Conservation (phyloP, 1,284 basidiomycete genomes). For the Anthracocystis setariae region DNA sequence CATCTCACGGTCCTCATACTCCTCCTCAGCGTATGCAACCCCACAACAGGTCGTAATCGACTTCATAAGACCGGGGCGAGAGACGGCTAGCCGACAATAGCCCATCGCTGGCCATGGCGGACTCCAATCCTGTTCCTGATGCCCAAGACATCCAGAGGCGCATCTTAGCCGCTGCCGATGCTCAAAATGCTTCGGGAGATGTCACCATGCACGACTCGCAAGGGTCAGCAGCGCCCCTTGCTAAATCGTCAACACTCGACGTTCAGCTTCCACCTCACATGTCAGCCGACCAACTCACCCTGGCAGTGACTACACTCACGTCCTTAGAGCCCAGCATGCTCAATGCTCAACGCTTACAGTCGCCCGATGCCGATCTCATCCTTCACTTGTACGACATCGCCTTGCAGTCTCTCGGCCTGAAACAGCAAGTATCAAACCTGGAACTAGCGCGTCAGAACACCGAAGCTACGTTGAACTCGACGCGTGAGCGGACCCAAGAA, state of each 20-base stretch:
- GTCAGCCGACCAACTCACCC: conserved; percentile 22
- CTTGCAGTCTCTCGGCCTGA: conserved; percentile 20
- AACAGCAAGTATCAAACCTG: conserved; percentile 12
- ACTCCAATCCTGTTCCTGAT: conserved; percentile 35
- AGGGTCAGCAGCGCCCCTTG: neutral
- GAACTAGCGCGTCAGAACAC: conserved; percentile 15
- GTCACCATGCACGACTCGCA: conserved; percentile 19
- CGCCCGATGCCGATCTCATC: conserved; percentile 37
- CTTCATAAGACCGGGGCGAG: neutral
- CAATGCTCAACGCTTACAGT: conserved; percentile 26
- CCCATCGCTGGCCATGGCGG: conserved; percentile 33
- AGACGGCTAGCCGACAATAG: conserved; percentile 17
- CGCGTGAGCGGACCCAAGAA: conserved; percentile 14
- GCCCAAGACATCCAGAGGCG: conserved; percentile 43
- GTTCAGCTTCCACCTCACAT: conserved; percentile 28
- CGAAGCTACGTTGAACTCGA: neutral
- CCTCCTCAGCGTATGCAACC: conserved; percentile 10
- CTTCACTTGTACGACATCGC: conserved; percentile 42
- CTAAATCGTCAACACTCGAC: conserved; percentile 9
- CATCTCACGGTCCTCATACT: conserved; percentile 9
- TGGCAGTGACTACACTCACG: conserved; percentile 28
- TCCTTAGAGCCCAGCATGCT: conserved; percentile 8
- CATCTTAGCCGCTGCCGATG: conserved; percentile 19
- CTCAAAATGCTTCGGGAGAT: conserved; percentile 13
- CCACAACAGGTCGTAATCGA: neutral